Percentiles rank a stretch among this genome's conserved stretches.
Evolutionary conservation across 805 yeast genomes (phyloP).

Genomic region (Debaryomyces prosopidis): DNA sequence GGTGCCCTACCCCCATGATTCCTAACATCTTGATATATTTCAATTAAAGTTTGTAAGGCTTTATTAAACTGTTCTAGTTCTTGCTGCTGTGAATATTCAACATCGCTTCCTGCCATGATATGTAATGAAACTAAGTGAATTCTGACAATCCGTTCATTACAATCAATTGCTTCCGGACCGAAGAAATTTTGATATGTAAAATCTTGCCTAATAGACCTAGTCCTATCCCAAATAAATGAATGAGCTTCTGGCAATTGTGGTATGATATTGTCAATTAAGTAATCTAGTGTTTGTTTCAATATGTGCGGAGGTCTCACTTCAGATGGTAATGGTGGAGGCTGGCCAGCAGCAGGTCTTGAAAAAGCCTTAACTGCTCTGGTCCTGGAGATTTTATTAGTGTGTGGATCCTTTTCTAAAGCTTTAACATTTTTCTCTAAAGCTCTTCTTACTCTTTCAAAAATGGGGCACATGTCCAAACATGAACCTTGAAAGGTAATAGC

Average conservation of each 20-base stretch:
- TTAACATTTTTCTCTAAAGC: slow-evolving; percentile 85
- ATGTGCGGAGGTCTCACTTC: slow-evolving; percentile 94
- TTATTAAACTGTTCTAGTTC: slow-evolving; percentile 93
- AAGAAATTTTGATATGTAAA: slow-evolving; percentile 92
- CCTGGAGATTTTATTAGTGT: slow-evolving; percentile 52
- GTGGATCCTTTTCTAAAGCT: slow-evolving; percentile 67
- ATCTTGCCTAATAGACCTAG: slow-evolving; percentile 94
- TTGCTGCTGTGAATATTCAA: slow-evolving; percentile 89
- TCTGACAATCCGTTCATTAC: slow-evolving; percentile 88
- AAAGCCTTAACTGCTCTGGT: slow-evolving; percentile 82
- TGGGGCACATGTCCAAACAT: slow-evolving; percentile 93
- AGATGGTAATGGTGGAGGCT: slow-evolving; percentile 95
- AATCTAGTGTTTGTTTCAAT: slow-evolving; percentile 64
- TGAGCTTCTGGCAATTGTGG: slow-evolving; percentile 79
- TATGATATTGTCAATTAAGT: slow-evolving; percentile 64
- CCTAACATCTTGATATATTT: slow-evolving; percentile 80
- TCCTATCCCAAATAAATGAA: slow-evolving; percentile 94
- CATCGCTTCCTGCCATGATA: slow-evolving; percentile 70
- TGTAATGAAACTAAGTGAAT: slow-evolving; percentile 83
- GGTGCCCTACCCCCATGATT: slow-evolving; percentile 67
- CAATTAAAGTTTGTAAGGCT: slow-evolving; percentile 82
- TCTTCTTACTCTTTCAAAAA: slow-evolving; percentile 86
- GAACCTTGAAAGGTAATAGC: slow-evolving; percentile 88
- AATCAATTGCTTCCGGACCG: slow-evolving; percentile 91
- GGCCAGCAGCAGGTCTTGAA: slow-evolving; percentile 97